Evolutionary conservation across 352 stramenopile species (phyloP), one percentile per base, ranked within the genome.

Genomic region (Blastocystis sp.): DNA sequence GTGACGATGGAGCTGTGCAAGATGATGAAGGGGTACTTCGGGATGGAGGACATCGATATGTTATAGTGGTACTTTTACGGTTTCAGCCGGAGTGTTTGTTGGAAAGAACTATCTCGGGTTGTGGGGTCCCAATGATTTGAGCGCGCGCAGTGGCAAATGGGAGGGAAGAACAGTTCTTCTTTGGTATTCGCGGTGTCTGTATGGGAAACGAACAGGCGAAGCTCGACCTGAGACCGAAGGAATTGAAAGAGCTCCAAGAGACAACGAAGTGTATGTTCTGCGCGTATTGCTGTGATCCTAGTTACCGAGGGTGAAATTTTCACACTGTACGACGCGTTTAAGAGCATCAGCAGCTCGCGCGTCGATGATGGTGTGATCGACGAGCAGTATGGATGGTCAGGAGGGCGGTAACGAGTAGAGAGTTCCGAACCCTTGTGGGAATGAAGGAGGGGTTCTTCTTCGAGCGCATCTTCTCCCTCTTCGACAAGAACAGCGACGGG

Each of bases 391-490:
- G 16, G 50, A 3, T 51, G 33, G 24, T 45, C 33, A 24, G n/a
- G 39, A 29, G n/a, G 29, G 10, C 50, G 2, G 13, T 62, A 16
- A 29, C 19, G 13, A 37, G 21, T 85, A 85, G 74, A 41, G 74
- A 85, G 33, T 69, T 85, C 50, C 41, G 74, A 24, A 39, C 33
- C 50, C 55, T 85, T 29, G 74, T 85, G 31, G 74, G 74, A 55
- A 85, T 85, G 74, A 85, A 85, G 74, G 74, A 85, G 12, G 74
- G 74, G 24, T 85, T 85, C 29, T 85, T 85, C 60, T 85, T 85
- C 33, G 74, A 85, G 66, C 29, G 74, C 29, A 31, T 85, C 13
- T 85, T 85, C 41, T 85, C 74, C n/a, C 65, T 85, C 50, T 85
- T 85, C 50, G 74, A 85, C 45, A 85, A 85, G 74, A 85, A 85